Percentiles rank a stretch among this genome's conserved stretches.
phyloP scores from a whole-genome alignment of 2,329 filamentous ascomycete genomes.

The Beauveria pseudobassiana region DNA sequence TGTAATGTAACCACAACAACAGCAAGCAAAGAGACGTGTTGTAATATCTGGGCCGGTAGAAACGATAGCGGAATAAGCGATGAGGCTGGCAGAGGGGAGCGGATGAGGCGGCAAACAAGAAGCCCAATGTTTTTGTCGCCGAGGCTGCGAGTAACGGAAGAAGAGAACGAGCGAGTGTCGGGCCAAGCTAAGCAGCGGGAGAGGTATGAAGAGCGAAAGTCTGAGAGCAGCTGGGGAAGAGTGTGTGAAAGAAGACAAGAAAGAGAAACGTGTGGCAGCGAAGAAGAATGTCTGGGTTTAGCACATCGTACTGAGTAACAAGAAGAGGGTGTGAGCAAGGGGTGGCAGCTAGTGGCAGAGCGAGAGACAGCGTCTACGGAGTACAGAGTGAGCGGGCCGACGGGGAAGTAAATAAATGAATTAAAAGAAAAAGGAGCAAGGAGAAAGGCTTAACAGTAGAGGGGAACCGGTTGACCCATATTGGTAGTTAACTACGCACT shows the following conservation, averaged over 20 bases:
- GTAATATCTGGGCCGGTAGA: background rate
- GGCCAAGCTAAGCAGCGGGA: constrained; percentile 6
- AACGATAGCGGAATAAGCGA: background rate
- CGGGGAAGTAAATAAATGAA: background rate
- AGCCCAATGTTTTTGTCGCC: background rate
- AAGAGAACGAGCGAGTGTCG: constrained; percentile 3
- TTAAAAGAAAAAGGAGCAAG: no score
- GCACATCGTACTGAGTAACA: background rate
- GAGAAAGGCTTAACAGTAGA: no score
- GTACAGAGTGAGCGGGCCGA: background rate
- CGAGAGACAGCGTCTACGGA: background rate
- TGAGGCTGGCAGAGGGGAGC: background rate
- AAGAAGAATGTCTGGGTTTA: constrained; percentile 7
- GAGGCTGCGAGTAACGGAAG: background rate
- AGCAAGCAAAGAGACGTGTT: background rate
- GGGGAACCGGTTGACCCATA: no score
- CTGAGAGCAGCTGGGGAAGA: background rate
- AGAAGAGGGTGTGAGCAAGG: background rate
- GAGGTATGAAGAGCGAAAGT: background rate
- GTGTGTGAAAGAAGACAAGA: constrained; percentile 7
- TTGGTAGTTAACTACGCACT: no score
- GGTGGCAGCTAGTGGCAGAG: background rate
- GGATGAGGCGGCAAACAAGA: background rate
- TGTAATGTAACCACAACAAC: background rate
- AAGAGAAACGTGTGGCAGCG: constrained; percentile 9